phyloP scores from a whole-genome alignment of 257 asterid genomes.

The Oldenlandia corymbosa region DNA sequence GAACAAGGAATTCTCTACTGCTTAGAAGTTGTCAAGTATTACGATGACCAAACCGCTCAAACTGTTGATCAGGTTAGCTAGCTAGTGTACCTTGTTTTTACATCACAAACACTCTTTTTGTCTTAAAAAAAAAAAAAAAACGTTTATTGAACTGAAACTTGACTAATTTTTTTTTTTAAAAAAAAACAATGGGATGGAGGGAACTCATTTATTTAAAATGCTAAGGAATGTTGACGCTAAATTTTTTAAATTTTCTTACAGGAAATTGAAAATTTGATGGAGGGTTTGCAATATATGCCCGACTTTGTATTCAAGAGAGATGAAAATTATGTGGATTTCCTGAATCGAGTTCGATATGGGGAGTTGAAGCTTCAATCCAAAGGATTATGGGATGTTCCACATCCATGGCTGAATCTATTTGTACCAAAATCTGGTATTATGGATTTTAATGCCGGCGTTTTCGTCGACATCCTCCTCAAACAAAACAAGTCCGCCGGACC shows the following conservation, averaged over 20 bases:
- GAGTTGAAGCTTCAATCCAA: slow-evolving; percentile 32
- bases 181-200: no score
- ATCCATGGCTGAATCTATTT: slow-evolving; percentile 81
- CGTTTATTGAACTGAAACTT: no score
- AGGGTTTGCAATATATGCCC: slow-evolving; percentile 28
- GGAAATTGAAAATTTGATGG: slow-evolving; percentile 35
- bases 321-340: slow-evolving; percentile 35
- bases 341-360: slow-evolving; percentile 45
- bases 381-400: slow-evolving; percentile 44
- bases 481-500: slow-evolving; percentile 49
- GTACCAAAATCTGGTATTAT: slow-evolving; percentile 55
- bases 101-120: no score
- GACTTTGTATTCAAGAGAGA: slow-evolving; percentile 46
- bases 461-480: slow-evolving; percentile 47
- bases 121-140: no score
- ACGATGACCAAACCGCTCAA: slow-evolving; percentile 24
- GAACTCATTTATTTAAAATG: no score
- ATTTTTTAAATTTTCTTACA: no score
- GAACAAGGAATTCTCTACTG: slow-evolving; percentile 40
- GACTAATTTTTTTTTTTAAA: no score
- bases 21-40: slow-evolving; percentile 53
- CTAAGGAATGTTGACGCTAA: no score
- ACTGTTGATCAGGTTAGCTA: slow-evolving; percentile 42
- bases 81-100: no score
- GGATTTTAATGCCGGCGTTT: slow-evolving; percentile 52